Base-by-base conservation (phyloP, 1,284 basidiomycete genomes). In the Irpex sp. region DNA sequence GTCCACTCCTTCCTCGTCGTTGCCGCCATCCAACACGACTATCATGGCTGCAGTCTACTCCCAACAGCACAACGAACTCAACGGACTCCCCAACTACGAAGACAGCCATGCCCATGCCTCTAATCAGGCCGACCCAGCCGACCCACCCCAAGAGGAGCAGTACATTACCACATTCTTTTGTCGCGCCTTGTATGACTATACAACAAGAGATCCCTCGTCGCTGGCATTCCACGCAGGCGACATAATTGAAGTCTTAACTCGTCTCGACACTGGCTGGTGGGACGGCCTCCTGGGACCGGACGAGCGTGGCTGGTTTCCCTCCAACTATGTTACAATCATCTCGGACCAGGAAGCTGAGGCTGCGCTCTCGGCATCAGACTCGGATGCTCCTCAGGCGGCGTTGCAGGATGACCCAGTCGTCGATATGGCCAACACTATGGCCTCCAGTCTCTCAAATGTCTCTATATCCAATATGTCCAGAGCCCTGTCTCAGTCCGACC, bases 181-280 rank as follows among this genome's bases (percentile, higher is more conserved):
- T 69, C 87, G 91, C 57, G 96, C 97, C 5, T 82, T 94, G 63
- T 98, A 97, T 76, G 92, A 96, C 78, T 99, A 97, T 77, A 83
- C 88, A 69, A 91, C 92, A n/a, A 82, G 89, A 64, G 96, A 97
- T 70, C 80, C 86, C 57, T 94, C 94, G 5, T 93, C 96, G 0
- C 85, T 99, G 56, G 93, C 92, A 11, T 99, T 99, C 74, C 82
- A 76, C 64, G 87, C 86, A 69, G 91, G 91, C 67, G 95, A 97
- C 72, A 84, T 98, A 67, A 97, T 99, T 70, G 95, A 98, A 76
- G 94, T 99, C 61, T 83, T 97, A 59, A 94, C 92, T 5, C 89
- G 91, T 73, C 86, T 98, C 61, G 92, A 94, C 57, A 93, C 91
- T 4, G 97, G 97, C 15, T 99, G 97, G 97, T 99, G 97, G 97